Percentiles rank a stretch among this genome's conserved stretches.
Conservation (phyloP, 345 rosid species). For the Populus pruinosa region DNA sequence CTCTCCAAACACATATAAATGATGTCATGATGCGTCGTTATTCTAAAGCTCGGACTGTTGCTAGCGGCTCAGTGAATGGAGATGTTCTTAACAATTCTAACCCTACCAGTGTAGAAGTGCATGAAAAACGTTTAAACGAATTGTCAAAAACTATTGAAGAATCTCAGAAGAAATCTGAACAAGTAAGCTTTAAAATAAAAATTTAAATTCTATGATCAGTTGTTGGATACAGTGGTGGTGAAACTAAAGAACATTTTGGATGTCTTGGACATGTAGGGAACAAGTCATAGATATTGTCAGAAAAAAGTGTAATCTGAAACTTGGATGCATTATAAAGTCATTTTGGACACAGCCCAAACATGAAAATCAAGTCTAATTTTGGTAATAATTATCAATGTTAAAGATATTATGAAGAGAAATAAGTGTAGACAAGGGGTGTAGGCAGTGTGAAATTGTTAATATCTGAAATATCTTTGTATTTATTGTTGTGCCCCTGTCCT, state of each 20-base stretch:
- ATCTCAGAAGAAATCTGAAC: slow-evolving; percentile 61
- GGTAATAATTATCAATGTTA: not conserved
- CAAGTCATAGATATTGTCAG: not conserved
- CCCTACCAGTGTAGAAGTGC: slow-evolving; percentile 52
- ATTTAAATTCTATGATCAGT: not conserved
- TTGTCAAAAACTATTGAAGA: slow-evolving; percentile 74
- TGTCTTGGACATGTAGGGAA: not conserved
- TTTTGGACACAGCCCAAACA: not conserved
- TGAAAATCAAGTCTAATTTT: not conserved
- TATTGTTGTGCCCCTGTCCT: not conserved
- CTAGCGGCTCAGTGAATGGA: slow-evolving; percentile 61
- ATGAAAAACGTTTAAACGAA: slow-evolving; percentile 77
- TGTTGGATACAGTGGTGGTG: not conserved
- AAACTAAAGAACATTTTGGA: not conserved
- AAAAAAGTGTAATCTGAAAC: not conserved
- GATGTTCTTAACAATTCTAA: slow-evolving; percentile 59
- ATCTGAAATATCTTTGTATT: not conserved
- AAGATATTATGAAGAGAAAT: not conserved
- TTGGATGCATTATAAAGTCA: not conserved
- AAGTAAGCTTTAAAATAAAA: slow-evolving; percentile 34
- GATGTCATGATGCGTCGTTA: slow-evolving; percentile 99
- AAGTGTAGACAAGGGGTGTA: not conserved
- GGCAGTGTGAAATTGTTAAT: not conserved
- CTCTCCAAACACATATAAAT: slow-evolving; percentile 96
- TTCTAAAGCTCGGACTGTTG: slow-evolving; percentile 79